These are phyloP conservation scores for Sugiyamaella xylanicola DNA, from an alignment of 1,139 yeast genomes.

Conservation along the genomic window DNA sequence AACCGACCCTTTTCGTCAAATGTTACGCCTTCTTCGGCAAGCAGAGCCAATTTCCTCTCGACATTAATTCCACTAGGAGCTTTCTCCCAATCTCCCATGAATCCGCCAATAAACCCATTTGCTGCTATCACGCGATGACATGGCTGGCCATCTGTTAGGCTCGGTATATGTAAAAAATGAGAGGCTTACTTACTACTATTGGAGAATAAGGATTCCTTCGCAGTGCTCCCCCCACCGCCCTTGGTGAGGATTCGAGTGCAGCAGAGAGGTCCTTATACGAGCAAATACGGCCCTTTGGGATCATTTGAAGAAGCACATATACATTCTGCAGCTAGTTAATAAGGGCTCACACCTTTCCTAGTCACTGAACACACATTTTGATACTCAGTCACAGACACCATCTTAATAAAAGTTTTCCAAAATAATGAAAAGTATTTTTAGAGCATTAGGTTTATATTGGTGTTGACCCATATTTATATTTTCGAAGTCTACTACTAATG, in stretches of 20 bases:
- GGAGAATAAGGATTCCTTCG: slow-evolving; percentile 19
- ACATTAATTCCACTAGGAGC: slow-evolving; percentile 22
- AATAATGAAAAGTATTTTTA: background rate
- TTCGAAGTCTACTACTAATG: background rate
- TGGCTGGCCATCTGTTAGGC: slow-evolving; percentile 11
- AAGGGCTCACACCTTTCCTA: too few relatives aligned
- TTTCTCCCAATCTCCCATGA: slow-evolving; percentile 19
- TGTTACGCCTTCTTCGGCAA: slow-evolving; percentile 15
- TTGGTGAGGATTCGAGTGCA: slow-evolving; percentile 18
- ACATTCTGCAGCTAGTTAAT: too few relatives aligned
- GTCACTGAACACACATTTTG: slow-evolving; percentile 10
- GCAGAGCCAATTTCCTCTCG: slow-evolving; percentile 6
- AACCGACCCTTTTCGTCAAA: slow-evolving; percentile 17
- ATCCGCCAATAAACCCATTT: slow-evolving; percentile 19
- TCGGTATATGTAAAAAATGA: too few relatives aligned
- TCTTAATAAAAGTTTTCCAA: background rate
- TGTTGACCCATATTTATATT: background rate
- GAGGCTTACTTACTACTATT: slow-evolving; percentile 18
- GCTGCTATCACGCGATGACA: slow-evolving; percentile 21
- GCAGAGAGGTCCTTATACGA: slow-evolving; percentile 15
- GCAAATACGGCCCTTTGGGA: slow-evolving; percentile 17
- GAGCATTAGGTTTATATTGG: too few relatives aligned
- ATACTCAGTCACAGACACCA: slow-evolving; percentile 1
- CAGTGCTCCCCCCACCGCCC: slow-evolving; percentile 21
- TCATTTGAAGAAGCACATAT: slow-evolving; percentile 13